Evolutionary conservation across 805 yeast genomes (phyloP).

Genomic region (Cyberlindnera nakhonratchasimensis): DNA sequence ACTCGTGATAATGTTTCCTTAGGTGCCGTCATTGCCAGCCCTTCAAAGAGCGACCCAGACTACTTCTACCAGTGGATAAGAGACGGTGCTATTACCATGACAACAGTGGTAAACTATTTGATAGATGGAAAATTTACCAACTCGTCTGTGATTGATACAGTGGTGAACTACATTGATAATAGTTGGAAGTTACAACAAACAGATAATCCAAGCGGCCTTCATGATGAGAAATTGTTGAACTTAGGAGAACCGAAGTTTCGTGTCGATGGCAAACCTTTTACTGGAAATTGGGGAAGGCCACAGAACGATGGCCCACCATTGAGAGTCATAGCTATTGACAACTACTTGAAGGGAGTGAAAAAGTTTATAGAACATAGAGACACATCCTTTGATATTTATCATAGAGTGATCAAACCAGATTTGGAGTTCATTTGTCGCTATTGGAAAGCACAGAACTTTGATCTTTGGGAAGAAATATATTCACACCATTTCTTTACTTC

Average conservation of each 20-base stretch:
- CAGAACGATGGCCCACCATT: constrained; percentile 95
- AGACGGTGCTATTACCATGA: constrained; percentile 80
- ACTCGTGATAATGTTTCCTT: constrained; percentile 38
- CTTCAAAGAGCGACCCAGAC: constrained; percentile 67
- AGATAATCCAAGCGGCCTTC: constrained; percentile 65
- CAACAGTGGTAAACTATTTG: constrained; percentile 55
- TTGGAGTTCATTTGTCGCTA: constrained; percentile 54
- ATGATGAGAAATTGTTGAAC: constrained; percentile 44
- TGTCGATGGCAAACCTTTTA: constrained; percentile 61
- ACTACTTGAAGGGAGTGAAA: constrained; percentile 46
- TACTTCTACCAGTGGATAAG: constrained; percentile 90
- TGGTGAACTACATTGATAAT: constrained; percentile 64
- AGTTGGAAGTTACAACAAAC: constrained; percentile 59
- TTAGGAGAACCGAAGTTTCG: constrained; percentile 90
- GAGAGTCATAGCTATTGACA: constrained; percentile 60
- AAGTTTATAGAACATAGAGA: constrained; percentile 32
- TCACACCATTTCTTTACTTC: constrained; percentile 79
- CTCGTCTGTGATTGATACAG: constrained; percentile 24
- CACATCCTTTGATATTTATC: constrained; percentile 36
- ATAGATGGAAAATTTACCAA: constrained; percentile 37
- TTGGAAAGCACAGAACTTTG: constrained; percentile 74
- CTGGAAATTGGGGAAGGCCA: constrained; percentile 85
- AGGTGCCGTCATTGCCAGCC: constrained; percentile 85
- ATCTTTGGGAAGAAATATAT: constrained; percentile 87
- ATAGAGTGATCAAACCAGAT: constrained; percentile 62